Conservation (phyloP, 208 protist species). For the Balamuthia mandrillaris region DNA sequence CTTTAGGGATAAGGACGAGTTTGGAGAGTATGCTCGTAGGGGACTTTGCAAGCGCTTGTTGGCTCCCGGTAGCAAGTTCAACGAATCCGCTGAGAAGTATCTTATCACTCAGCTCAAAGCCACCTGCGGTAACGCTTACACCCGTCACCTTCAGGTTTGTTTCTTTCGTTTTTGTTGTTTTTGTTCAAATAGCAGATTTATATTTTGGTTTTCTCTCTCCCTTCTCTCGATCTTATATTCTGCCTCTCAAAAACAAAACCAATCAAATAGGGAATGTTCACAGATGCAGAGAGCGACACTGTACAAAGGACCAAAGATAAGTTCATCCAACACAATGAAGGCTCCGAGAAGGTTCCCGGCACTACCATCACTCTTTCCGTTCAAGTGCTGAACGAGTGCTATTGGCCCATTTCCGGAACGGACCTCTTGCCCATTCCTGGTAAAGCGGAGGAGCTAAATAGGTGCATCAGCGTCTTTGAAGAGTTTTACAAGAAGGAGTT, state of each 20-base stretch:
- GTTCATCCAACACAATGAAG: neutral
- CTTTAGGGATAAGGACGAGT: constrained; percentile 43
- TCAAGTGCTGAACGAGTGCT: constrained; percentile 29
- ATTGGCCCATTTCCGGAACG: constrained; percentile 31
- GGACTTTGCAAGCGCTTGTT: constrained; percentile 40
- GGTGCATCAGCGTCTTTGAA: neutral
- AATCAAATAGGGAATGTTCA: constrained; percentile 50
- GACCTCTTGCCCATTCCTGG: constrained; percentile 26
- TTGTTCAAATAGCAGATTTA: neutral
- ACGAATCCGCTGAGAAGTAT: constrained; percentile 38
- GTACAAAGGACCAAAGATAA: neutral
- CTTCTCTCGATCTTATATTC: too few relatives aligned
- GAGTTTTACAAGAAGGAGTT: neutral
- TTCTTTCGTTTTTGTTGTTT: neutral
- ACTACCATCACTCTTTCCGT: neutral
- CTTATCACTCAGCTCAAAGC: constrained; percentile 35
- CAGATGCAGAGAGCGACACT: constrained; percentile 36
- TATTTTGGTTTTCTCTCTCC: too few relatives aligned
- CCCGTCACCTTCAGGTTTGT: neutral
- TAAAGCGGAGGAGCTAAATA: neutral
- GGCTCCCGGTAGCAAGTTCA: neutral
- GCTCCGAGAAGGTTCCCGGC: neutral
- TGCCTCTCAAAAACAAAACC: too few relatives aligned
- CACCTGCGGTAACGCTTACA: constrained; percentile 25
- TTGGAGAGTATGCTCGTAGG: constrained; percentile 20